Evolutionary conservation across 768 basidiomycete species (phyloP), one percentile per base, ranked within the genome.

Genomic region (Pisolithus tinctorius): DNA sequence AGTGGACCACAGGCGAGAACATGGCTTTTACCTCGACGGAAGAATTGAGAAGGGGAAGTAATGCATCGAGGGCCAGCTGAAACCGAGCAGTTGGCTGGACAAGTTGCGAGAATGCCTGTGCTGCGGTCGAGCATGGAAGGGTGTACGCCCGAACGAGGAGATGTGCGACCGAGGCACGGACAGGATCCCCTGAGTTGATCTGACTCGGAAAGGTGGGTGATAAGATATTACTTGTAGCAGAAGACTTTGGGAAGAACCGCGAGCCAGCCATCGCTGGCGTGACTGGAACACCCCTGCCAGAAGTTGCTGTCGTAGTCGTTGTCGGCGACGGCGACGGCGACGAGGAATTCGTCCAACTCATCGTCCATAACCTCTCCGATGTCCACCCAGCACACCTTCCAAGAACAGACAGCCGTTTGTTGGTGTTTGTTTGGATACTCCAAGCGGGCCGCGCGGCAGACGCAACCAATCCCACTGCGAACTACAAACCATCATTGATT

Each of bases 51-150:
- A 86, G 71, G 13, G 87, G 87, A 66, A 90, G 72, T 63, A 90
- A 71, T 72, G 82, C 84, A 72, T 90, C 87, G 59, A 90, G 79
- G 62, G 87, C 87, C 68, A 89, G 78, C 74, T 88, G 86, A 69
- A 90, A 90, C 56, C 86, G 80, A 69, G 84, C 77, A 47, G 79
- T 81, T 20, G 83, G 82, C 64, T 84, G 85, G 20, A 89, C 84
- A 52, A 88, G 78, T 66, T 87, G 84, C 34, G 75, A 70, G 66
- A 88, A 90, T 1, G 86, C 83, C 60, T 84, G 80, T 40, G 84
- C 83, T 6, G 83, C 86, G 14, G 84, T 82, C 49, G 85, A 87
- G 69, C 88, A 90, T 39, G 88, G 85, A 52, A 86, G 70, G 54
- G 80, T 73, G 67, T 80, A 80, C 8, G 84, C 85, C 64, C 75